Evolutionary conservation across 2,329 filamentous ascomycete species (phyloP), one percentile per base, ranked within the genome.

Genomic region (Epichloe festucae): DNA sequence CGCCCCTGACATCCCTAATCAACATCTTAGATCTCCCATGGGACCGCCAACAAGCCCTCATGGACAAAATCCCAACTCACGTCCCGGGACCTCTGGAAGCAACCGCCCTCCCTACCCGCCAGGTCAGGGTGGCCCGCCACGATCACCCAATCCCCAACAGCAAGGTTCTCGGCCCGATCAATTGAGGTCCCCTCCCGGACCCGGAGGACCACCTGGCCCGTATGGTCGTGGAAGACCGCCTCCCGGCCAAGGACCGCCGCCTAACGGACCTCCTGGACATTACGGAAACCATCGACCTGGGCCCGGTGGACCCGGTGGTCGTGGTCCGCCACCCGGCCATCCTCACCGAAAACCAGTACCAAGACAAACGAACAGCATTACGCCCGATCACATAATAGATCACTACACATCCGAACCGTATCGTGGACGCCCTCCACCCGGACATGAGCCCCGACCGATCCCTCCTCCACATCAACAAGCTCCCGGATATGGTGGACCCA

Each of bases 401-500:
- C 66, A 68, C 42, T 68, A 68, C 49, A 62, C 62, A 4, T 62
- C 58, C 8, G 63, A 67, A 14, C 42, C 57, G 3, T 53, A 59
- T 10, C 57, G 58, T 5, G 60, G 52, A 11, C 59, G 54, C 14
- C 55, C 58, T 36, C 48, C 51, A 17, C 50, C 53, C 0, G 49
- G n/a, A 4, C 44, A 54, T 19, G 49, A 47, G 12, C 47, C 52
- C 39, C 60, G 58, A 3, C 52, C 54, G 17, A 17, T 39, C 23
- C 54, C 52, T 6, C 55, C 54, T 4, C 57, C 58, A 12, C 59
- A 60, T 15, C 57, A 58, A n/a, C 58, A 60, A 36, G 56, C 57
- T 11, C 57, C 58, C 6, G 54, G 50, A 42, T 75, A 79, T 53
- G 84, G 86, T 53, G 83, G 36, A 81, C 79, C 46, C 34, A 46